Base-by-base conservation (phyloP, 495 filamentous ascomycete species). In the Penicillium herquei region DNA sequence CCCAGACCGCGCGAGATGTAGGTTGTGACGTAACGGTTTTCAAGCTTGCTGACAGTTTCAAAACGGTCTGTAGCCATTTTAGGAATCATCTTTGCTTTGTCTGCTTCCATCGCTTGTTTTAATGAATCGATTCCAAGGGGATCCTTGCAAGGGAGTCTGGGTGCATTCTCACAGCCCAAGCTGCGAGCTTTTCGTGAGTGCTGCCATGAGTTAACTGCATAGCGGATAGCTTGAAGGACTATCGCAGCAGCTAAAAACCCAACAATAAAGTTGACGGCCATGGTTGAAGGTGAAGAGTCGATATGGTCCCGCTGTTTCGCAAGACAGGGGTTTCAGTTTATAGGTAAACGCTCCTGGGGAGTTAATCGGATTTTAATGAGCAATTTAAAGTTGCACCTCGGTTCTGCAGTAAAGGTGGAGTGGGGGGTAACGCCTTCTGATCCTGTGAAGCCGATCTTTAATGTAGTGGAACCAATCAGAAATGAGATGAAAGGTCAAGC, bases 91-190 rank as follows among this genome's bases (percentile, higher is more conserved):
- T 69, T 66, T 21, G 58, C 59, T 44, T 68, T 66, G 40, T 70
- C 70, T n/a, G 65, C 67, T 0, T 52, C 57, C n/a, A 72, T 61
- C 0, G 61, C 35, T 26, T 69, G 62, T 42, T 60, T 59, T 5
- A 72, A 32, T 8, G 61, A 69, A 30, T 42, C 58, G 39, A 71
- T 63, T 21, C 72, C 72, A 0, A 76, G 43, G 0, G 63, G 54
- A 47, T 70, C 70, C n/a, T 68, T 63, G 39, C 40, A 51, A 0
- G 72, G 71, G n/a, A 65, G 72, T 13, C 33, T n/a, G 13, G 70
- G 68, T 41, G 66, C 7, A n/a, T 56, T 42, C 18, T 53, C 62
- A 59, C 73, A 73, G 47, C 68, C 62, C 47, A 70, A 55, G 8
- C 40, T 47, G 16, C 61, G 65, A 9, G 68, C 70, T 41, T 64